Percentiles rank a stretch among this genome's conserved stretches.
Conservation (phyloP, 208 protist species). For the Vickermania ingenoplastis region DNA sequence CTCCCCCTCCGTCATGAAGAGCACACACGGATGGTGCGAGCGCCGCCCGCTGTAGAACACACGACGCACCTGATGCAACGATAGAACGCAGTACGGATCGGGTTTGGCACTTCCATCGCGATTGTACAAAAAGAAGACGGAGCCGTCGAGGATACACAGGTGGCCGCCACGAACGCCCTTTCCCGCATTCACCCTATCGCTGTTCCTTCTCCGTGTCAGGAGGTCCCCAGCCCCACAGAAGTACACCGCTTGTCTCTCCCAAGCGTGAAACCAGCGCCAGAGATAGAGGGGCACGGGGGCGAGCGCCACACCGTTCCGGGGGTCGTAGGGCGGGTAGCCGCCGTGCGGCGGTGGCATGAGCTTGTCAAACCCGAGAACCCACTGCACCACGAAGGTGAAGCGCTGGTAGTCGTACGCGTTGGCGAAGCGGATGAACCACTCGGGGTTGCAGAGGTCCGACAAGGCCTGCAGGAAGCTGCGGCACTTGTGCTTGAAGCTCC, state of each 20-base stretch:
- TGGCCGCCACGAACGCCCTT: neutral
- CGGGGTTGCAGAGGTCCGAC: too few species aligned
- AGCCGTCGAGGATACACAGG: neutral
- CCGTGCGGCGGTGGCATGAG: constrained; percentile 30
- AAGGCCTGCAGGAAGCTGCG: too few species aligned
- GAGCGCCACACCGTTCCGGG: constrained; percentile 44
- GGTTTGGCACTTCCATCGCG: neutral
- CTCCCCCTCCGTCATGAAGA: neutral
- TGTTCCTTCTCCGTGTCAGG: neutral
- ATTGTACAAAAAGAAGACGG: neutral
- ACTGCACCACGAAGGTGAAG: constrained; percentile 1
- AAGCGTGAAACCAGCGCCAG: constrained; percentile 23
- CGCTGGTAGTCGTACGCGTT: neutral
- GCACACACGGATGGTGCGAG: neutral
- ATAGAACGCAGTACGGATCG: neutral
- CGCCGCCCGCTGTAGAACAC: neutral
- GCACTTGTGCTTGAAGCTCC: too few species aligned
- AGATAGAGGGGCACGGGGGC: constrained; percentile 46
- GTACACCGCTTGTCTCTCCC: constrained; percentile 42
- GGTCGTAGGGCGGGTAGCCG: constrained; percentile 42
- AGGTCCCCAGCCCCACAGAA: constrained; percentile 4
- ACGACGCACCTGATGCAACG: neutral
- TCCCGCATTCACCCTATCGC: neutral
- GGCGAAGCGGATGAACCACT: constrained; percentile 1
- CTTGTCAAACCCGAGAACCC: neutral